Base-by-base conservation (phyloP, 768 basidiomycete species). In the Rhizopogon vulgaris region DNA sequence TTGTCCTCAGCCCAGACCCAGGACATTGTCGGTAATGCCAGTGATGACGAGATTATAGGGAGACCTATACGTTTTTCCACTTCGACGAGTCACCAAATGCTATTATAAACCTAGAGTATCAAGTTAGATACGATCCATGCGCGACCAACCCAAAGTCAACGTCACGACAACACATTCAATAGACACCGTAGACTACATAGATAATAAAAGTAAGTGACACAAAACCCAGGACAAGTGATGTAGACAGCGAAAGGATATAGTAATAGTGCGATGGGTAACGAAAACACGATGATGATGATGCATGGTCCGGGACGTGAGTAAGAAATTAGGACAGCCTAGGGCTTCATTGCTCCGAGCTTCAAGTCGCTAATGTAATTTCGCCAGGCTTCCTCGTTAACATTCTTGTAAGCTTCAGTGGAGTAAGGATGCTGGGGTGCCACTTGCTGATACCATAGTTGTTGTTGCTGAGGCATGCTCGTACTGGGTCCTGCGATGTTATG, bases 371-470 rank as follows among this genome's bases (percentile, higher is more conserved):
- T 60, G 51, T 72, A 73, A 42, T 62, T 67, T 41, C 67, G 63
- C 75, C 74, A 75, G 42, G 69, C 61, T 30, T 74, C 72, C 8
- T 71, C 68, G 49, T 71, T 71, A 50, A 61, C 66, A 50, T 61
- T 61, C 30, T 39, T 12, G 18, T 32, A 14, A 48, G 47, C 9
- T 37, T 43, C 30, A n/a, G 40, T 9, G 46, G 4, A 3, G 36
- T 38, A 9, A 42, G 22, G 30, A n/a, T 46, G 39, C 17, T 34
- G 32, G 6, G 38, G 51, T 8, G 27, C 15, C 22, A 22, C 22
- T 22, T 51, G 52, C 11, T 47, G 56, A 10, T 28, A 43, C 9
- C 46, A 54, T 11, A 36, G 49, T 8, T 34, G 49, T 24, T 52
- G 52, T 15, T 40, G 47, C 25, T 40, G 37, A 24, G 15, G 27